Percentiles rank a stretch among this genome's conserved stretches.
phyloP scores from a whole-genome alignment of 148 eudicot genomes.

The Gaultheria prostrata region DNA sequence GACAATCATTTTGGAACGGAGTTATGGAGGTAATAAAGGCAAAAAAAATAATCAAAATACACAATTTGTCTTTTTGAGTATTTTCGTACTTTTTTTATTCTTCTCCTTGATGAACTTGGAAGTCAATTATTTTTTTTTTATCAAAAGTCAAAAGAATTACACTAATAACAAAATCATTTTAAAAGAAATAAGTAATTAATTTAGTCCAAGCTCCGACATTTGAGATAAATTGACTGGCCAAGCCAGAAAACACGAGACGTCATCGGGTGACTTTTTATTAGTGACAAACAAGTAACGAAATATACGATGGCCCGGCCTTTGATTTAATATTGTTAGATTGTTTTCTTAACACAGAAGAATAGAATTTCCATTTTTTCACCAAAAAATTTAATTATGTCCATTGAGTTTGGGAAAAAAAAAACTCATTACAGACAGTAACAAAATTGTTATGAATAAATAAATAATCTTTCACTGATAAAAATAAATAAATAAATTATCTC shows the following conservation, averaged over 20 bases:
- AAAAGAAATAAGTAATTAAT: neutral
- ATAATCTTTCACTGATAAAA: no score
- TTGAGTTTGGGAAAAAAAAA: neutral
- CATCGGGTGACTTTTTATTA: neutral
- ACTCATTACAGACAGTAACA: neutral
- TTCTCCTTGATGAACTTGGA: neutral
- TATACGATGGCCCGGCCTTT: neutral
- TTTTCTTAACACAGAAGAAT: no score
- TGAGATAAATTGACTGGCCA: neutral
- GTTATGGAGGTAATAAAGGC: neutral
- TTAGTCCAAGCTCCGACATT: neutral
- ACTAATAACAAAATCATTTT: neutral
- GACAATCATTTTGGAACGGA: no score
- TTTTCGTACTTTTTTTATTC: neutral
- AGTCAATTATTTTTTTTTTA: neutral
- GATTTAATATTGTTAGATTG: no score
- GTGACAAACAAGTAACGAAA: neutral
- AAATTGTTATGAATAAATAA: neutral
- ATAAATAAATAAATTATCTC: neutral
- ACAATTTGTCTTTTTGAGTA: neutral
- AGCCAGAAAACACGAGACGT: neutral
- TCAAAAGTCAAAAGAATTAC: neutral
- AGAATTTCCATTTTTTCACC: neutral
- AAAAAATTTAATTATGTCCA: neutral
- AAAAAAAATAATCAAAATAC: no score